These are phyloP conservation scores for Eremomyces bilateralis DNA, from an alignment of 495 filamentous ascomycete species.

Conservation along the genomic window DNA sequence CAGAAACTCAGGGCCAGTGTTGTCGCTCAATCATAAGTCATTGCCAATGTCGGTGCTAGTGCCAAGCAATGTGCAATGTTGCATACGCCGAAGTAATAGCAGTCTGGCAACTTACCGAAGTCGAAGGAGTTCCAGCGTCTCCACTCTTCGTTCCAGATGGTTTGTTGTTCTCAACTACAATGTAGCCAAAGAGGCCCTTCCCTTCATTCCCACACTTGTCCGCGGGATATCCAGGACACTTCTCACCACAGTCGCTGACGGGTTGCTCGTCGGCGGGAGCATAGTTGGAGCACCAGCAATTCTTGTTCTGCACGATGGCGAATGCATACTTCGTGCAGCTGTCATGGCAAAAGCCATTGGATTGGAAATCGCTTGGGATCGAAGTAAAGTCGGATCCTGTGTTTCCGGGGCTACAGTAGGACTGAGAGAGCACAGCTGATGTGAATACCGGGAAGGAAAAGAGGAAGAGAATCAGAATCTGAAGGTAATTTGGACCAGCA, in stretches of 20 bases:
- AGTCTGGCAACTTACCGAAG: no score
- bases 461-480: not conserved
- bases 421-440: constrained; percentile 1
- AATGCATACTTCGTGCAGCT: constrained; percentile 43
- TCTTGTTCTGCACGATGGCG: constrained; percentile 37
- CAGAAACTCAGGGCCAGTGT: no score
- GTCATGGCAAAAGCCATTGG: constrained; percentile 36
- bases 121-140: no score
- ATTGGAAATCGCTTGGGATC: constrained; percentile 39
- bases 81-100: no score
- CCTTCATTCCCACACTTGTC: constrained; percentile 40
- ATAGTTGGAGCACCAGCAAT: constrained; percentile 63
- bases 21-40: no score
- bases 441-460: not conserved
- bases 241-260: constrained; percentile 27
- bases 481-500: no score
- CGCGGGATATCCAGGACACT: constrained; percentile 43
- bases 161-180: constrained; percentile 21
- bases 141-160: constrained; percentile 29
- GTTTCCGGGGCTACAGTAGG: not conserved
- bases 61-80: no score
- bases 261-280: constrained; percentile 26
- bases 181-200: constrained; percentile 38
- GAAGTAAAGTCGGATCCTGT: not conserved
- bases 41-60: no score